Conservation (phyloP, 2,329 filamentous ascomycete species). For the Sporothrix pseudoabietina region DNA sequence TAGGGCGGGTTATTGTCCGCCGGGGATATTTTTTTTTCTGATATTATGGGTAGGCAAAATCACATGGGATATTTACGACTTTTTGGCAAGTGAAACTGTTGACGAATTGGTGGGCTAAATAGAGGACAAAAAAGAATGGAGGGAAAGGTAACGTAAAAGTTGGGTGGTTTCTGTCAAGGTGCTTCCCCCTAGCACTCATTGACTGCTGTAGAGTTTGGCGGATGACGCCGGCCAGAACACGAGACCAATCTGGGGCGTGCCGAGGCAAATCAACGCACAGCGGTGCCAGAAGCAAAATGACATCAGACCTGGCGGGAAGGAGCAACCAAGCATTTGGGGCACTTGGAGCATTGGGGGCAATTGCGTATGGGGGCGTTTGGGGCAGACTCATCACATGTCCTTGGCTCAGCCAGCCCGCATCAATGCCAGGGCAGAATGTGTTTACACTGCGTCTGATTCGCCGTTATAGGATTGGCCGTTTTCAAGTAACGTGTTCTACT, state of each 20-base stretch:
- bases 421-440: background rate
- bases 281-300: conserved; percentile 14
- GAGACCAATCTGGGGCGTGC: conserved; percentile 13
- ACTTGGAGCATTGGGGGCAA: too few relatives aligned
- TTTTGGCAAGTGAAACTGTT: background rate
- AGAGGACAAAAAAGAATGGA: background rate
- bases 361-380: background rate
- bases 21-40: background rate
- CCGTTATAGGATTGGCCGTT: conserved; percentile 3
- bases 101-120: background rate
- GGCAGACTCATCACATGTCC: conserved; percentile 10
- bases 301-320: conserved; percentile 25
- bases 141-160: background rate
- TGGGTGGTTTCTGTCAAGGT: background rate
- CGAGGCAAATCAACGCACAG: conserved; percentile 25
- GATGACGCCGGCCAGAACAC: background rate
- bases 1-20: background rate
- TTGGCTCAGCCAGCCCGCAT: background rate
- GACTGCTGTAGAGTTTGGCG: background rate
- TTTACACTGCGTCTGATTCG: conserved; percentile 18
- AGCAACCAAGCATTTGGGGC: background rate
- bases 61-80: conserved; percentile 21
- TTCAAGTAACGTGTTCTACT: background rate
- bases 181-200: background rate
- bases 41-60: conserved; percentile 21